A percentile compares a stretch with the other conserved stretches of the same genome.
phyloP scores from a whole-genome alignment of 1,284 basidiomycete genomes.

The Uromyces viciae-fabae region DNA sequence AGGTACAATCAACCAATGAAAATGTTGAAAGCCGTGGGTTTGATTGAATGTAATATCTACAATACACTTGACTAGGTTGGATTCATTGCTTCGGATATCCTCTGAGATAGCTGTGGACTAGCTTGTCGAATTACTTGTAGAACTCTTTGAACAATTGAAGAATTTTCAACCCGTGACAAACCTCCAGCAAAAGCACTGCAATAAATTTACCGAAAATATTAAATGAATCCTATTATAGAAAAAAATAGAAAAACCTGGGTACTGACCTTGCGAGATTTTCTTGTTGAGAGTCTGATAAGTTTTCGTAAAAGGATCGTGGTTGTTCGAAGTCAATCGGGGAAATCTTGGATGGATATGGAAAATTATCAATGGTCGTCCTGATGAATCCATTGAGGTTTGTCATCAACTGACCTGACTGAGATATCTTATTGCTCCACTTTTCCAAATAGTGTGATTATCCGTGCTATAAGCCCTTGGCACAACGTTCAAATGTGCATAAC shows the following conservation, averaged over 20 bases:
- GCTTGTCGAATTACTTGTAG: constrained; percentile 5
- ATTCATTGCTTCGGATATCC: neutral
- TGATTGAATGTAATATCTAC: too few species aligned
- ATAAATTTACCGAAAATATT: neutral
- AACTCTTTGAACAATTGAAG: neutral
- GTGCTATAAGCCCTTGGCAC: constrained; percentile 33
- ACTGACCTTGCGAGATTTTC: constrained; percentile 55
- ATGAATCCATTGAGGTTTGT: constrained; percentile 26
- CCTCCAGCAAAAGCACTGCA: constrained; percentile 15
- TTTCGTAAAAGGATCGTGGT: constrained; percentile 72
- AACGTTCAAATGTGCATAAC: constrained; percentile 56
- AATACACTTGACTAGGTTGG: too few species aligned
- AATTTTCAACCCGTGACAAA: constrained; percentile 17
- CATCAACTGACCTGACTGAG: constrained; percentile 19
- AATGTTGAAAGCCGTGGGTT: too few species aligned
- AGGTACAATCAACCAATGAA: too few species aligned
- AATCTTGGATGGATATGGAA: neutral
- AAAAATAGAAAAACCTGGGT: neutral
- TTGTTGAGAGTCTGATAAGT: constrained; percentile 69
- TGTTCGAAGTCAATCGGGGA: constrained; percentile 76
- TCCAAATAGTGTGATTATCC: constrained; percentile 30
- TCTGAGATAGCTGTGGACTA: constrained; percentile 11
- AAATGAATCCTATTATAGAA: neutral
- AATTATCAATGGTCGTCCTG: neutral
- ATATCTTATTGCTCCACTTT: constrained; percentile 24